Evolutionary conservation across 495 filamentous ascomycete species (phyloP), one percentile per base, ranked within the genome.

Genomic region (Lasiosphaeria miniovina): DNA sequence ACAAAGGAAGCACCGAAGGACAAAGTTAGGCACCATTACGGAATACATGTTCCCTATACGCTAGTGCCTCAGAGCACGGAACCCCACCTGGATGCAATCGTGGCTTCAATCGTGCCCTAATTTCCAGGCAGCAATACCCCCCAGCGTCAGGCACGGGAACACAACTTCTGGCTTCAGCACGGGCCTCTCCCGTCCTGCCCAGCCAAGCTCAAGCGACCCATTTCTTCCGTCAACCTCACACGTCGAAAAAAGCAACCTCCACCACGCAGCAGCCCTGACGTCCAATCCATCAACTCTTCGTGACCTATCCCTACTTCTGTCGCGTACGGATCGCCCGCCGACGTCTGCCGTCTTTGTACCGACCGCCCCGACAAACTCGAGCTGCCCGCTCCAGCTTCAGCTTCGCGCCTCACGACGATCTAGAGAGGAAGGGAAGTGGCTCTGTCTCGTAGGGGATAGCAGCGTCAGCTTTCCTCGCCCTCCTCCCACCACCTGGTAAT

Each of bases 141-240:
- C 55, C 48, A 35, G 43, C 36, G 33, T 24, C 49, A 54, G 41
- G 46, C 52, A 34, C 46, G 7, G 6, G 38, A 60, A 49, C 9
- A 31, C 24, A 33, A 43, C 9, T 12, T 10, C 55, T 24, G 11
- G 43, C 36, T 41, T 35, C 62, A 61, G 60, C 65, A 63, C 62
- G 61, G 55, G 52, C 62, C 65, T 36, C 57, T 14, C 38, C 7
- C 55, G 38, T 6, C n/a, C 57, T 55, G 38, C 10, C n/a, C 57
- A 57, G 57, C 24, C 41, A n/a, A 59, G 62, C 60, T 67, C 61
- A 41, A 60, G 65, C 58, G 69, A 67, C 64, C 64, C 65, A 67
- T 67, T 69, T 71, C 61, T 70, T 71, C 67, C 51, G 57, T 57
- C 57, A 61, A 71, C 68, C 65, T 71, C 69, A 64, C 64, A 67